These are phyloP conservation scores for Botrytis pseudocinerea DNA, from an alignment of 2,329 filamentous ascomycete species.

Conservation along the genomic window DNA sequence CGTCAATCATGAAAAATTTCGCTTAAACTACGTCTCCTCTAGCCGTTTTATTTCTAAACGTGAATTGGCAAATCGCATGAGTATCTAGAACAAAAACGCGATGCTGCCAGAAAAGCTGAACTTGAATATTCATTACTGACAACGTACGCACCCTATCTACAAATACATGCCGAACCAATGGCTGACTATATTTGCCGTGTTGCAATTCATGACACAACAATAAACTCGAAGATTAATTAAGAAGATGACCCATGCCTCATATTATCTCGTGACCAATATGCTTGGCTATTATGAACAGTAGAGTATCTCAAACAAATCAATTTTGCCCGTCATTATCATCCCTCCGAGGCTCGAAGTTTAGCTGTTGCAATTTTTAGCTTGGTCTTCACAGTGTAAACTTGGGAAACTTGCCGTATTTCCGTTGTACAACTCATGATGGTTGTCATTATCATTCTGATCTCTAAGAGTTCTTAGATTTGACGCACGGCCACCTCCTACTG, in stretches of 20 bases:
- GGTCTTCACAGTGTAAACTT: background rate
- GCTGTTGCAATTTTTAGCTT: conserved; percentile 27
- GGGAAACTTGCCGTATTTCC: conserved; percentile 71
- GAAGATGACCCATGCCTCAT: background rate
- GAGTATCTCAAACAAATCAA: background rate
- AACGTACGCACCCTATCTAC: background rate
- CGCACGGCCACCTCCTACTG: conserved; percentile 38
- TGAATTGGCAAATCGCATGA: background rate
- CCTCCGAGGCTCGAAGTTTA: conserved; percentile 39
- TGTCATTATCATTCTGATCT: conserved; percentile 54
- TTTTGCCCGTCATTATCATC: conserved; percentile 36
- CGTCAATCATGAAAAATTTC: background rate
- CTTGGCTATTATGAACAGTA: background rate
- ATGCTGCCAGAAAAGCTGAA: background rate
- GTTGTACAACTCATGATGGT: conserved; percentile 79
- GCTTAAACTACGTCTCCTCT: background rate
- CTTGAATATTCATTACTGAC: background rate
- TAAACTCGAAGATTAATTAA: background rate
- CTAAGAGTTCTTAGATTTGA: conserved; percentile 53
- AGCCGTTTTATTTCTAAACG: background rate
- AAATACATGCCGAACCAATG: background rate
- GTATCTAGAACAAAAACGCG: background rate
- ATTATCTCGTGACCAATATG: background rate
- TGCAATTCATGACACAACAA: background rate
- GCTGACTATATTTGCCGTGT: background rate